Evolutionary conservation across 352 stramenopile species (phyloP), one percentile per base, ranked within the genome.

Genomic region (Globisporangium nunn): DNA sequence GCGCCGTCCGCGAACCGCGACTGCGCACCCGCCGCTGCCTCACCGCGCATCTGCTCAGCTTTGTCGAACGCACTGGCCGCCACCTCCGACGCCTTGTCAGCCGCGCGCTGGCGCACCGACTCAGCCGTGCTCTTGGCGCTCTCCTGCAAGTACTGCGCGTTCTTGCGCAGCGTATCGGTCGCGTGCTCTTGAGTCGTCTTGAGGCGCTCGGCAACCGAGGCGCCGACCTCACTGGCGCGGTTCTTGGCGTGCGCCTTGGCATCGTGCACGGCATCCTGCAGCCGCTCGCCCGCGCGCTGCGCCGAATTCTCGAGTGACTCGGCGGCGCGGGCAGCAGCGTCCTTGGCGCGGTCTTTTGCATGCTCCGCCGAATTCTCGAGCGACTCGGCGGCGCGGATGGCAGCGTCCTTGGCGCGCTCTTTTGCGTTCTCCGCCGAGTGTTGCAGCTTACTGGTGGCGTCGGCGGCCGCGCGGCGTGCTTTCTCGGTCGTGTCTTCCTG

Each of bases 151-250:
- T 85, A 67, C 41, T 69, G 60, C 50, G 59, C 60, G 54, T 87
- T 85, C 37, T 50, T 65, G 56, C 71, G 67, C 49, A 87, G 51
- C 39, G 83, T 87, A 18, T 82, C 59, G 17, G 74, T 41, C 46
- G 78, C 50, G 3, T 51, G 66, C 30, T 58, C 52, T 30, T 72
- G 59, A 11, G 66, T 56, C 6, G 67, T 72, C 52, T 70, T 80
- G 29, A 59, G 40, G 18, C 58, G 63, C 41, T 64, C 60, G 1
- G 37, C 29, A 30, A 57, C 56, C 6, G 46, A 23, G 1, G 46
- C 40, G 50, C 54, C 41, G 35, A 62, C 39, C 28, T 64, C n/a
- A 4, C 14, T 52, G 1, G 56, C 56, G 15, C 40, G 55, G 43
- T 63, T 59, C 59, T 75, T 67, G 18, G 69, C 47, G 37, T 63